Base-by-base conservation (phyloP, 345 rosid genomes). In the Euphorbia peplus region DNA sequence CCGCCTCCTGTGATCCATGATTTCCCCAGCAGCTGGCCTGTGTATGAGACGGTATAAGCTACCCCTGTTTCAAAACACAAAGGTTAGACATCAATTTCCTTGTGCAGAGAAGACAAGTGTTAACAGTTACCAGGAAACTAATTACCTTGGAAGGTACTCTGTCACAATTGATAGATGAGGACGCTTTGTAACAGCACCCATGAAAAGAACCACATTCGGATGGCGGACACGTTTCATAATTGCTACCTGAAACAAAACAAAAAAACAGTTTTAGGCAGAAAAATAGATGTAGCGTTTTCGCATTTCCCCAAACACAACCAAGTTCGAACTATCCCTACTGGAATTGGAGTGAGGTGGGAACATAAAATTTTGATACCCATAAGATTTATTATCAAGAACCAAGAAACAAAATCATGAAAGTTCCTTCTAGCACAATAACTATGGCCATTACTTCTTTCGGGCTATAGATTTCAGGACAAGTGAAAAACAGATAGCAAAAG, bases 141-240 rank as follows among this genome's bases (percentile, higher is more conserved):
- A 67, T 6, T 83, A 89, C 98, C 98, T 88, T 5, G 97, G 97
- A 55, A 93, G 83, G 73, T 93, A 93, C 70, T 93, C 97, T 54
- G 97, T 89, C 77, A 93, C 89, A 59, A 93, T 93, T 54, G 98
- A 93, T 63, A 93, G 80, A 70, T 89, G 90, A 54, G 96, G 88
- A 44, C 78, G 83, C 82, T 89, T 88, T 56, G 97, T 93, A 37
- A 93, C 97, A n/a, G 98, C 97, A 60, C 98, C 98, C 98, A 93
- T 93, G 81, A 93, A 93, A 70, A 93, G 97, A 78, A 93, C 98
- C 52, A 93, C 95, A 78, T 91, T 91, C 42, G 97, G 97, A 82
- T 93, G 98, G 70, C 98, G 92, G 32, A 91, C 88, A 4, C 97
- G 95, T 80, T 93, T 93, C 98, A 93, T 89, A 71, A 93, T 93